These are phyloP conservation scores for Drechmeria coniospora DNA, from an alignment of 2,329 filamentous ascomycete genomes.

Conservation along the genomic window DNA sequence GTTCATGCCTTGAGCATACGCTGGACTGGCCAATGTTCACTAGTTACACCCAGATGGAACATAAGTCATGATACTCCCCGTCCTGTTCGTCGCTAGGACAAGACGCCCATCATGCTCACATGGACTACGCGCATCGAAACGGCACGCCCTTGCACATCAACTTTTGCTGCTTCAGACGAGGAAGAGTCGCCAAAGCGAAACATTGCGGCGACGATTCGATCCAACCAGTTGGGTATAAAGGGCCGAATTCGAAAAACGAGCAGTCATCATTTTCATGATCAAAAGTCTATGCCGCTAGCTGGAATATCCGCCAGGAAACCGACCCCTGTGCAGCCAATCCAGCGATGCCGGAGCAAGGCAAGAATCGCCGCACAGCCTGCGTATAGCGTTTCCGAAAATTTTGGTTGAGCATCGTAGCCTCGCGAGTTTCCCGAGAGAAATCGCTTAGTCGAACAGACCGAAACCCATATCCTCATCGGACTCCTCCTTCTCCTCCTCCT, in stretches of 20 bases:
- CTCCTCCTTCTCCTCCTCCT: slow-evolving; percentile 73
- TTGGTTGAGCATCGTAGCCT: slow-evolving; percentile 16
- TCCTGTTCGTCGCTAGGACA: too few species aligned
- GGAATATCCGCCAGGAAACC: slow-evolving; percentile 12
- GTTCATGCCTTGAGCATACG: too few species aligned
- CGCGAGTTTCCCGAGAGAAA: slow-evolving; percentile 12
- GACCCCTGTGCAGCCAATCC: slow-evolving; percentile 16
- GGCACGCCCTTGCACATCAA: too few species aligned
- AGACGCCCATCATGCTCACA: too few species aligned
- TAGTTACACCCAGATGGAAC: too few species aligned
- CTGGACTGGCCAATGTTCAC: too few species aligned
- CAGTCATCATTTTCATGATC: slow-evolving; percentile 15
- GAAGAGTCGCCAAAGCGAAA: too few species aligned
- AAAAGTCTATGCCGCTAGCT: slow-evolving; percentile 12
- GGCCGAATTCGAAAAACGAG: slow-evolving; percentile 12
- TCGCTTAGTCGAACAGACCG: slow-evolving; percentile 59
- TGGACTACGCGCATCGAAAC: too few species aligned
- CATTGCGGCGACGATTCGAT: too few species aligned
- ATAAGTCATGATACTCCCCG: too few species aligned
- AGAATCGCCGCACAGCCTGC: slow-evolving; percentile 16
- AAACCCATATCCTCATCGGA: slow-evolving; percentile 66
- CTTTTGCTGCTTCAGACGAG: too few species aligned
- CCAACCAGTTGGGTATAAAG: too few species aligned
- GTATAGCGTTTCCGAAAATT: slow-evolving; percentile 18
- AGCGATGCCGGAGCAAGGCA: slow-evolving; percentile 15